Percentiles rank a stretch among this genome's conserved stretches.
Evolutionary conservation across 148 eudicot species (phyloP).

Genomic region (Diospyros kaki): DNA sequence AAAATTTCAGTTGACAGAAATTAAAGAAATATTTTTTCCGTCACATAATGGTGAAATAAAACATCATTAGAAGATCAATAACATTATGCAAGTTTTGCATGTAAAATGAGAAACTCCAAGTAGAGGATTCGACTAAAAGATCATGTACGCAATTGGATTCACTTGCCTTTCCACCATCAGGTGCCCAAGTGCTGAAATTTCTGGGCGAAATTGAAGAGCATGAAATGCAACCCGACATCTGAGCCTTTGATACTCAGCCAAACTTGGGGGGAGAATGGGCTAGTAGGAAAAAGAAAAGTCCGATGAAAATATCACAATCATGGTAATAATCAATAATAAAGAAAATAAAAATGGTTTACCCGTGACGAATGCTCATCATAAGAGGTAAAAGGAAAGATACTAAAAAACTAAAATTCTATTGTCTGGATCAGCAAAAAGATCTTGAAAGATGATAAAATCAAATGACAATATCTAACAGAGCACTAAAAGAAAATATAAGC

Average conservation of each 20-base stretch:
- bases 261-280: conserved; percentile 68
- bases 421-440: neutral
- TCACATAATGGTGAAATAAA: neutral
- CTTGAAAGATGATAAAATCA: neutral
- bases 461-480: neutral
- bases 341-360: neutral
- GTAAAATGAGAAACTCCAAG: neutral
- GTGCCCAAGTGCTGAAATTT: conserved; percentile 64
- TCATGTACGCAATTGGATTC: neutral
- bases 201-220: conserved; percentile 81
- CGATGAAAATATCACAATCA: neutral
- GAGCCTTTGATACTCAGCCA: conserved; percentile 88
- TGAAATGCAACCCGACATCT: conserved; percentile 97
- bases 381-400: neutral
- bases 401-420: neutral
- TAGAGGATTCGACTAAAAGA: conserved; percentile 1
- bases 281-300: conserved; percentile 24
- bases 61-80: neutral
- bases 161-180: conserved; percentile 72
- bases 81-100: neutral
- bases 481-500: neutral
- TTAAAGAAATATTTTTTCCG: neutral
- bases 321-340: conserved; percentile 21
- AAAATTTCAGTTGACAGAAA: neutral
- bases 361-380: neutral